Evolutionary conservation across 805 yeast genomes (phyloP), one percentile per base, ranked within the genome.

Genomic region (Ogataea trehalophila): DNA sequence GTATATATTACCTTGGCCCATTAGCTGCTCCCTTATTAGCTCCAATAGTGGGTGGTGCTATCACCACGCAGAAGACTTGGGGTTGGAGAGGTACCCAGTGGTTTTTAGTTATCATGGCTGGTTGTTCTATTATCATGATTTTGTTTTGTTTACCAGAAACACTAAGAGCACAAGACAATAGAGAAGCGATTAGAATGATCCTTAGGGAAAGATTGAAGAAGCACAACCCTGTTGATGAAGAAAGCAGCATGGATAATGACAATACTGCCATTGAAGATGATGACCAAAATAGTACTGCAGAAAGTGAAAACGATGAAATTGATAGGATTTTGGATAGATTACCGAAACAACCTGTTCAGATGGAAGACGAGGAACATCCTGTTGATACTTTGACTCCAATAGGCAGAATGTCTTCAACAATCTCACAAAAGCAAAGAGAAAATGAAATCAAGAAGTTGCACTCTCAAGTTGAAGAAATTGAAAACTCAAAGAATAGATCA

Each of bases 71-170:
- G 36, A 70, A 75, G 39, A 72, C 73, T 11, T 85, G 89, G 83
- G 88, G 89, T 8, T 89, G 96, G 95, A 73, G 95, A 61, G 87
- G 92, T 2, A 86, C 96, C 3, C 94, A 86, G 59, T 89, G 95
- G 92, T 80, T 87, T 45, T 68, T 87, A 65, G 86, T 84, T 16
- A 83, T 85, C 29, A 63, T 85, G 40, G 77, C 87, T 1, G 88
- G 83, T 2, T 62, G 73, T 14, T 74, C 76, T 42, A 69, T 75
- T 23, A 20, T 79, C 0, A 50, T 77, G 44, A 67, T 88, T 37
- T 53, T 79, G 6, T 72, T 85, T 41, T 68, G 75, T 5, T 68
- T 89, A 16, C 97, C 97, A 1, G 97, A 90, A 60, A 90, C 97
- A 0, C 68, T 88, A n/a, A 71, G 91, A 44, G 71, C 72, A 38